phyloP scores from a whole-genome alignment of 2,329 filamentous ascomycete species.

The Immersiporthe knoxdaviesiana region DNA sequence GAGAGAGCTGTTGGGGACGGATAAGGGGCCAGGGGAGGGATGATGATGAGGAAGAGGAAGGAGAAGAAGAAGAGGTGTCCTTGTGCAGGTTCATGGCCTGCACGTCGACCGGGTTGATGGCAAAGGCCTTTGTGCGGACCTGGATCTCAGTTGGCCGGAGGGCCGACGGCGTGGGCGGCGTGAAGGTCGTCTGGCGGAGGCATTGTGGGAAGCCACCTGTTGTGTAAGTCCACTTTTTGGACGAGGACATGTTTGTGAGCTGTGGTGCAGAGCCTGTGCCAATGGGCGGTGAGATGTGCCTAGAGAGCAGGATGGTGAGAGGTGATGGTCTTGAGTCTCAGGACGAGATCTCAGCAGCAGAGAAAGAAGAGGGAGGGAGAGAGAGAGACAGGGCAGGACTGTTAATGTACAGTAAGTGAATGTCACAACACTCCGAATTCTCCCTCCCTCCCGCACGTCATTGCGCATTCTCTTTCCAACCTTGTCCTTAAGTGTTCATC shows the following conservation, averaged over 20 bases:
- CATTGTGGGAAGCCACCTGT: conserved; percentile 17
- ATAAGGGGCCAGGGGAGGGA: conserved; percentile 16
- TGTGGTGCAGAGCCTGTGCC: not conserved
- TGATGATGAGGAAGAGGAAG: not conserved
- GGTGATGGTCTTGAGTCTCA: not conserved
- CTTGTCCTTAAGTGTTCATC: no score
- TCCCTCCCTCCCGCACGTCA: no score
- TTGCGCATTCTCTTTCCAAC: no score
- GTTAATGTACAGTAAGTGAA: no score
- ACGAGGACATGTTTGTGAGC: conserved; percentile 1
- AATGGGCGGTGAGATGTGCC: not conserved
- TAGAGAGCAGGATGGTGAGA: no score
- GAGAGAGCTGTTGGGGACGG: not conserved
- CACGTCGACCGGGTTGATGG: conserved; percentile 32
- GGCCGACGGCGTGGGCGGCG: not conserved
- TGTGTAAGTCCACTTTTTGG: conserved; percentile 18
- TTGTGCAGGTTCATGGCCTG: conserved; percentile 29
- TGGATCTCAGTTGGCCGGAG: conserved; percentile 24
- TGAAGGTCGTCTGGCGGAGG: conserved; percentile 16
- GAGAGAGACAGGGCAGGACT: no score
- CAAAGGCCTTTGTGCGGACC: conserved; percentile 28
- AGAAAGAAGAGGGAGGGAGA: no score
- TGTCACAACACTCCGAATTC: no score
- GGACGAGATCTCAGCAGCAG: not conserved
- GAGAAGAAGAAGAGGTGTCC: not conserved